Conservation (phyloP, 805 yeast genomes). For the Ogataea pignaliae region DNA sequence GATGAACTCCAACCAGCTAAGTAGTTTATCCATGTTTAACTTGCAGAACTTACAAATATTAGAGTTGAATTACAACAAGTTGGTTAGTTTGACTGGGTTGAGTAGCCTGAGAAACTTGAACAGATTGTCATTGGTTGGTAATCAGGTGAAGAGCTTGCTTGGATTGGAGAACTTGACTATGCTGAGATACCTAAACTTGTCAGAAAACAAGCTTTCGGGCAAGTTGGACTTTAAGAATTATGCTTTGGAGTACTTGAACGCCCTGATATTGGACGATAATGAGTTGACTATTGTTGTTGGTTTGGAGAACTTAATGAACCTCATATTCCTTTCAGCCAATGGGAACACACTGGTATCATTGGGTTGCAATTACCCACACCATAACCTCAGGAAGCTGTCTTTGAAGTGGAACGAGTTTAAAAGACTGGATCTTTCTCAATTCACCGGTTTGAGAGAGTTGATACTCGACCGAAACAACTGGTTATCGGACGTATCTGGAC, state of each 20-base stretch:
- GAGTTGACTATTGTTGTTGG: conserved; percentile 31
- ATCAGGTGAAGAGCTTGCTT: conserved; percentile 31
- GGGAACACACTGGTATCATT: conserved; percentile 36
- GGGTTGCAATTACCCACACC: conserved; percentile 16
- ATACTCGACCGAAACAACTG: conserved; percentile 38
- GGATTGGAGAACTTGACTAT: conserved; percentile 37
- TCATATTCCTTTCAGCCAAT: conserved; percentile 38
- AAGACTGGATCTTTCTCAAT: conserved; percentile 29
- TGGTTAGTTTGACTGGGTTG: conserved; percentile 36
- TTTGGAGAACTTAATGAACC: conserved; percentile 31
- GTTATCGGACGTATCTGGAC: conserved; percentile 23
- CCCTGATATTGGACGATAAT: conserved; percentile 41
- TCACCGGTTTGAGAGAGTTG: conserved; percentile 38
- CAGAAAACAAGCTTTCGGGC: conserved; percentile 39
- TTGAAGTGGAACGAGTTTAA: conserved; percentile 36
- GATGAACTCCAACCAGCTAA: conserved; percentile 36
- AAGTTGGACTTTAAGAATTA: conserved; percentile 32
- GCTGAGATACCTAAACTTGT: conserved; percentile 36
- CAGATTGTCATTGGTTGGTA: conserved; percentile 34
- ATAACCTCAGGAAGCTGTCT: conserved; percentile 33
- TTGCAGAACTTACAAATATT: conserved; percentile 39
- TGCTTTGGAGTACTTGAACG: conserved; percentile 38
- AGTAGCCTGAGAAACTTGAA: conserved; percentile 37
- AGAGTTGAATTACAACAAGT: conserved; percentile 35
- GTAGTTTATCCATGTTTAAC: conserved; percentile 38